Base-by-base conservation (phyloP, 1,284 basidiomycete genomes). In the Cryptococcus sp. region DNA sequence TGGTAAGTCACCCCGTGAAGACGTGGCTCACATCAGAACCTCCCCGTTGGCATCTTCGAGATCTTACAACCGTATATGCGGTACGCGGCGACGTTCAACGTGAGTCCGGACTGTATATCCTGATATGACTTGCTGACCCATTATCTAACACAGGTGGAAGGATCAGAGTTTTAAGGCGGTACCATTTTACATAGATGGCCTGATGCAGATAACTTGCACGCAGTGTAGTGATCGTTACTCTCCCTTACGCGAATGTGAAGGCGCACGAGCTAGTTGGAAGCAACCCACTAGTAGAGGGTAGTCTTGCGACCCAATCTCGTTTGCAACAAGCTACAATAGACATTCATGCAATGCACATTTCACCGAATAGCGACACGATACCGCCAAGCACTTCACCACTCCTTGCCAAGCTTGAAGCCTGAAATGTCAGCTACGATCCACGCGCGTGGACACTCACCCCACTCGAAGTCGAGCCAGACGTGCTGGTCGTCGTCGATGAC, bases 31-130 rank as follows among this genome's bases (percentile, higher is more conserved):
- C 11, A 8, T 20, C 58, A 78, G 75, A 79, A 90, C 19, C 81
- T 94, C 10, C 91, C 91, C 0, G 89, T 91, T 1, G 83, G 87
- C 10, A 88, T 94, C 54, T 81, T 88, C 69, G 89, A 89, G 79
- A 88, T 93, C 65, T 91, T 93, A 89, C 87, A 91, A 64, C 86
- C 87, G n/a, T 73, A 74, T 44, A 71, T 75, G 65, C 69, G 71
- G 31, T 75, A 75, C 55, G 75, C 62, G n/a, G 65, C 70, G 53
- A 68, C 62, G 27, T 76, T 76, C 41, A 58, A 60, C 49, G 54
- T 62, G n/a, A 52, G 49, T 40, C 8, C 27, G n/a, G 20, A 10
- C 17, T 35, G 31, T 5, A 44, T 15, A n/a, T 51, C 20, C 31
- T 46, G 42, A 48, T 13, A 5, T 44, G 15, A 44, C 13, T 23